Evolutionary conservation across 2,329 filamentous ascomycete species (phyloP), one percentile per base, ranked within the genome.

Genomic region (Myriosclerotinia duriaeana): DNA sequence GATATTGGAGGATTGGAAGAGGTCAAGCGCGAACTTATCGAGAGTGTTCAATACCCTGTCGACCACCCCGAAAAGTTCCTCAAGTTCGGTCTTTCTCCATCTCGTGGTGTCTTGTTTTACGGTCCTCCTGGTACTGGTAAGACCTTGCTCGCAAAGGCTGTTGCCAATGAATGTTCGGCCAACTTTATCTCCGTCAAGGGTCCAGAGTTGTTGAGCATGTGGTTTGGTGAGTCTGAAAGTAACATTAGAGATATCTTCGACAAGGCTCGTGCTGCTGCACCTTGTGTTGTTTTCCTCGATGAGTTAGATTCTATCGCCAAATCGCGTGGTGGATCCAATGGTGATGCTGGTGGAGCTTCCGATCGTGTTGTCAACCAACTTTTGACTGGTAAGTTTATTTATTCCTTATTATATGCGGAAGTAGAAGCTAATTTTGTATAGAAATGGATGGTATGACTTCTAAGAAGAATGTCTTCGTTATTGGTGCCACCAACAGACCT

Each of bases 381-480:
- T 78, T 84, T 99, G 77, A 99, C 95, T 73, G 92, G 90, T 92
- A 86, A 85, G 87, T 66, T 52, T 63, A 22, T 65, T 30, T 38
- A 22, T 7, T 8, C 5, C 52, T 53, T 65, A 11, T n/a, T 56
- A 26, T n/a, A 48, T 7, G 26, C 44, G 34, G 20, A 64, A 65
- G 74, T 34, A 56, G 61, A 65, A 67, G 74, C 83, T 87, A 80
- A 87, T 74, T 54, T 64, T 14, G 56, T 40, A 30, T 70, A 90
- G 92, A 98, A 87, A 97, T 98, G 94, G 94, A 98, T 74, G 94
- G 94, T 76, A 98, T 98, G 94, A 98, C 94, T 55, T 97, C 94
- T 50, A 99, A 99, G 91, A 99, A 99, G 91, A 99, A 99, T 79
- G 95, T 99, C 71, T 99, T 99, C 81, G 95, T 99, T 72, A 99